Conservation (phyloP, 2,329 filamentous ascomycete genomes). For the Zelopaecilomyces penicillatus region DNA sequence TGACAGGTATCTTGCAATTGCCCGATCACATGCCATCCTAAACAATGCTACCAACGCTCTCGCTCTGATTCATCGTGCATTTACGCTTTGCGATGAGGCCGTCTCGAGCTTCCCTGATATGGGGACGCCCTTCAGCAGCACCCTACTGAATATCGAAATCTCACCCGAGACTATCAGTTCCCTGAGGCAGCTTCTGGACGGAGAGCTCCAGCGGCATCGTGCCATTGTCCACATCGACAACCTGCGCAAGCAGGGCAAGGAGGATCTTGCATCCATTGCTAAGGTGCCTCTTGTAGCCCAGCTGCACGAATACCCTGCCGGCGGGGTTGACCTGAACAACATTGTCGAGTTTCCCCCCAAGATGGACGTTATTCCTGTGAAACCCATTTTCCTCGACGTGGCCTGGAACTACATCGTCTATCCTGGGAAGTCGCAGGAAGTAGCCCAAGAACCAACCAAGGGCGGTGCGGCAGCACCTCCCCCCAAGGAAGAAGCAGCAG, state of each 20-base stretch:
- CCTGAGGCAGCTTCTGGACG: conserved; percentile 55
- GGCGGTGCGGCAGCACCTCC: conserved; percentile 19
- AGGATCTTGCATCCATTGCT: conserved; percentile 20
- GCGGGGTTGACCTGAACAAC: conserved; percentile 65
- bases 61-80: conserved; percentile 70
- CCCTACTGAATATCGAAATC: conserved; percentile 60
- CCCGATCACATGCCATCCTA: conserved; percentile 71
- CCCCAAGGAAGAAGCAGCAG: conserved; percentile 24
- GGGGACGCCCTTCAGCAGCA: conserved; percentile 17
- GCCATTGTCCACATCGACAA: conserved; percentile 78
- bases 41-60: conserved; percentile 69
- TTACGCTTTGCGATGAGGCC: conserved; percentile 51
- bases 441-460: conserved; percentile 16
- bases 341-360: conserved; percentile 82
- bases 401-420: conserved; percentile 98
- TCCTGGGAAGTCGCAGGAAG: conserved; percentile 49
- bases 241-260: conserved; percentile 43
- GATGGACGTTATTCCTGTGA: conserved; percentile 75
- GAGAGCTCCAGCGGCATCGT: conserved; percentile 70
- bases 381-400: conserved; percentile 91
- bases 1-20: conserved; percentile 70
- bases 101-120: conserved; percentile 36
- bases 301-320: conserved; percentile 65
- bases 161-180: conserved; percentile 47
- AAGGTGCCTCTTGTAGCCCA: conserved; percentile 59